Conservation (phyloP, 2,329 filamentous ascomycete genomes). For the Lecanicillium sp. region DNA sequence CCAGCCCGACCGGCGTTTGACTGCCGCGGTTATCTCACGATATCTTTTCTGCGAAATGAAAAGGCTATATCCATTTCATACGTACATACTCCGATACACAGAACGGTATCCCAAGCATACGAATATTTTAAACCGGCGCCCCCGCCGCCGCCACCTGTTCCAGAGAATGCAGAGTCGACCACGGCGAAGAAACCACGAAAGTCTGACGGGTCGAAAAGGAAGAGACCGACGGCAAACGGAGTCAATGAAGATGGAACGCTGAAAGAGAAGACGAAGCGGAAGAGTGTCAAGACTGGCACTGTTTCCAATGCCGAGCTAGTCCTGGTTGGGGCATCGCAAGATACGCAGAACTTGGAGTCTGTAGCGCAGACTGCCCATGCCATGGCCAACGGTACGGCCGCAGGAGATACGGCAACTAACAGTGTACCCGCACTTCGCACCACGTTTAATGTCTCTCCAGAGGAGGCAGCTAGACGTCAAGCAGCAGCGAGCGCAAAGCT, state of each 20-base stretch:
- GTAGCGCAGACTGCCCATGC: neutral
- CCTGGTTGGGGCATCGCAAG: neutral
- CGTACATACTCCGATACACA: slow-evolving; percentile 48
- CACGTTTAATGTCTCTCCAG: slow-evolving; percentile 29
- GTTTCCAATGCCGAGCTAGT: neutral
- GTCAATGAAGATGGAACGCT: neutral
- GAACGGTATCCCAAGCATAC: slow-evolving; percentile 41
- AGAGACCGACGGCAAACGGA: slow-evolving; percentile 1
- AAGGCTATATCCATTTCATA: slow-evolving; percentile 44
- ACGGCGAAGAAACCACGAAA: slow-evolving; percentile 19
- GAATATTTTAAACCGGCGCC: slow-evolving; percentile 39
- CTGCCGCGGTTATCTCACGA: slow-evolving; percentile 42
- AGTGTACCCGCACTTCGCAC: neutral
- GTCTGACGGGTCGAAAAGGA: slow-evolving; percentile 9
- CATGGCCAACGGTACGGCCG: neutral
- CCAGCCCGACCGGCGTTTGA: slow-evolving; percentile 50
- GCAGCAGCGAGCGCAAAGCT: slow-evolving; percentile 41
- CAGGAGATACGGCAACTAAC: neutral
- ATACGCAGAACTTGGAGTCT: neutral
- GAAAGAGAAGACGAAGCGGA: neutral
- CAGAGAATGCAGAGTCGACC: slow-evolving; percentile 18
- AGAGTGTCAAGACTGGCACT: neutral
- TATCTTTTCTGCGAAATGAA: slow-evolving; percentile 39
- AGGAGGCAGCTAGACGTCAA: slow-evolving; percentile 40
- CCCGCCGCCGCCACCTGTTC: slow-evolving; percentile 11